A percentile compares a stretch with the other conserved stretches of the same genome.
Evolutionary conservation across 108 stramenopile genomes (phyloP).

Genomic region (Nitzschia sp.): DNA sequence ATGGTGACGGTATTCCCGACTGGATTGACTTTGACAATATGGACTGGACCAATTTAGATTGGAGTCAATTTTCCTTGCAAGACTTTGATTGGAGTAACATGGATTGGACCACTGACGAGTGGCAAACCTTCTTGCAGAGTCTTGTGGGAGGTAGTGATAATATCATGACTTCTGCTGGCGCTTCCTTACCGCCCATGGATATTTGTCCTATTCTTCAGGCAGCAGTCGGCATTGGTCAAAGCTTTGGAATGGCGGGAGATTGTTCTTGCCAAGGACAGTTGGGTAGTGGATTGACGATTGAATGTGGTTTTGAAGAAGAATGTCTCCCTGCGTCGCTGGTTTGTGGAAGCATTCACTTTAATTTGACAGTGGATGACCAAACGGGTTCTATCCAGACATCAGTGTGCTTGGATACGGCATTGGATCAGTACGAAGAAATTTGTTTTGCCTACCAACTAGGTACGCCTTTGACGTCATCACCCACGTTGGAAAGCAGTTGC

Average conservation of each 20-base stretch:
- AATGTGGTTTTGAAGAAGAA: conserved; percentile 19
- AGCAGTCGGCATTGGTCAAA: conserved; percentile 27
- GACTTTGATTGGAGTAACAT: conserved; percentile 13
- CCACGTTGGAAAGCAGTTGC: conserved; percentile 15
- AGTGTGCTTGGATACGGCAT: conserved; percentile 17
- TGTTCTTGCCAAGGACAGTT: conserved; percentile 22
- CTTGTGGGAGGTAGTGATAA: not conserved
- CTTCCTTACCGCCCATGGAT: not conserved
- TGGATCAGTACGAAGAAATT: conserved; percentile 19
- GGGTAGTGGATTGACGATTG: conserved; percentile 2
- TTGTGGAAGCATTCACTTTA: conserved; percentile 22
- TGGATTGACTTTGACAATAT: not conserved
- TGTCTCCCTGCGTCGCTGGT: not conserved
- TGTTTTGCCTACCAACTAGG: conserved; percentile 27
- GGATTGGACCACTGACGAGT: not conserved
- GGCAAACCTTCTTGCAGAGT: conserved; percentile 10
- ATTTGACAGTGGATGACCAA: conserved; percentile 10
- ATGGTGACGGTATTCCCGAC: conserved; percentile 7
- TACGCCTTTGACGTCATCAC: not conserved
- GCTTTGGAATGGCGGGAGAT: conserved; percentile 27
- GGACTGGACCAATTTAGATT: conserved; percentile 20
- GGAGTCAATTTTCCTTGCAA: conserved; percentile 8
- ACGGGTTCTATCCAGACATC: not conserved
- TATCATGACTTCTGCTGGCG: not conserved
- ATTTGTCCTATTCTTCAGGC: conserved; percentile 28